Percentiles rank a stretch among this genome's conserved stretches.
phyloP scores from a whole-genome alignment of 352 stramenopile genomes.

The Pythium rishiriense region DNA sequence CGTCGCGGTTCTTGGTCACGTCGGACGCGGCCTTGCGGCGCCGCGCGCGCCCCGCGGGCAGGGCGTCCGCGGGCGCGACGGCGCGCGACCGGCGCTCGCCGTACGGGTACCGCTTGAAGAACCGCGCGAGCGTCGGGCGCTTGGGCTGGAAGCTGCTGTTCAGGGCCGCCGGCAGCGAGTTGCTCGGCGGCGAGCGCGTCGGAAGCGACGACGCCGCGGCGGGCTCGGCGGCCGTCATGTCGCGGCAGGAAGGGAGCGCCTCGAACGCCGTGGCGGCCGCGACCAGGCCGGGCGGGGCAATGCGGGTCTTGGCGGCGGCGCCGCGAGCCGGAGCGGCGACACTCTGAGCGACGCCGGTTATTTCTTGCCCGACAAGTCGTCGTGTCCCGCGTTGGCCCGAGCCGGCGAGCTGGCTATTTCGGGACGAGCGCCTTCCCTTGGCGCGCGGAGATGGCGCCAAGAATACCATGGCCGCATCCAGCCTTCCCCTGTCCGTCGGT shows the following conservation, averaged over 20 bases:
- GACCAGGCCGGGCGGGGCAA: too few relatives aligned
- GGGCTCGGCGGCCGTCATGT: conserved; percentile 22
- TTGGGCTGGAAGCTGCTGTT: conserved; percentile 51
- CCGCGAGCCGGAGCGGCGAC: conserved; percentile 3
- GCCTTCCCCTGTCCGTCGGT: too few relatives aligned
- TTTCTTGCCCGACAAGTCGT: conserved; percentile 32
- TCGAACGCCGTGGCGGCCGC: too few relatives aligned
- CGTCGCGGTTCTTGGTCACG: conserved; percentile 36
- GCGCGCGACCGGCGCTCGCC: conserved; percentile 57
- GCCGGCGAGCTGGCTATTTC: conserved; percentile 23
- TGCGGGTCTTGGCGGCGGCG: not conserved
- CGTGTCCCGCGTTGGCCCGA: not conserved
- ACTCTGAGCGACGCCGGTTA: conserved; percentile 12
- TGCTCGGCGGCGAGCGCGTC: not conserved
- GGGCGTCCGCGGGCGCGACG: conserved; percentile 53
- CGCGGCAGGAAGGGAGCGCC: conserved; percentile 15
- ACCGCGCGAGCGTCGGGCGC: conserved; percentile 54
- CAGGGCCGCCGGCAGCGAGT: conserved; percentile 27
- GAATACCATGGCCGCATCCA: conserved; percentile 13
- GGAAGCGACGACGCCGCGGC: not conserved
- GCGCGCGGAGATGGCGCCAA: conserved; percentile 8
- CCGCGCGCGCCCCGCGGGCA: conserved; percentile 12
- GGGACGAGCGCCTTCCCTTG: conserved; percentile 6
- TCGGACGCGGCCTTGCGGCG: conserved; percentile 45
- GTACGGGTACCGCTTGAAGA: conserved; percentile 64